Evolutionary conservation across 768 basidiomycete species (phyloP), one percentile per base, ranked within the genome.

Genomic region (Suillus spraguei): DNA sequence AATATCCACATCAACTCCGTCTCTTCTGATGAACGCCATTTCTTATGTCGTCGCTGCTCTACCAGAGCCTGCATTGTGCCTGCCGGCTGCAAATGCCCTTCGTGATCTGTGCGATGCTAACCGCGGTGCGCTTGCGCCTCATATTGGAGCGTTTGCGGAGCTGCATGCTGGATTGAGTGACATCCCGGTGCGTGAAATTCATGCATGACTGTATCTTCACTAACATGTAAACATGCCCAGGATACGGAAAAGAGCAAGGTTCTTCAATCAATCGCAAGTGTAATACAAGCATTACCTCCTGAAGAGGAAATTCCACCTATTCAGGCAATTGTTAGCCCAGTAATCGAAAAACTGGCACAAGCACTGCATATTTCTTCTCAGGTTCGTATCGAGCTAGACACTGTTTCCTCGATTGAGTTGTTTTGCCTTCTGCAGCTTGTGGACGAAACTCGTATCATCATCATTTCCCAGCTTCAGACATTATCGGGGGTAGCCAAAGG

Each of bases 31-130:
- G 77, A 84, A 81, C 44, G 86, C 84, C 0, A 81, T 94, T 33
- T 81, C 80, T 11, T 92, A 89, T 70, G 87, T 94, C 35, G 87
- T 89, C 0, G 78, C 87, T 17, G 90, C 90, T 4, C 77, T 96
- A 32, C 78, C 85, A 0, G 92, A 92, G 64, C 83, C 83, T 7
- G 74, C 76, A 36, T 80, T 89, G 36, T 91, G 84, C 70, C 82
- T 87, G 0, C 82, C 87, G 9, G 94, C 94, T 1, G 94, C 95
- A 0, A 88, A 89, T 56, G 87, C 94, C 0, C 81, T 98, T 33
- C 87, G 92, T 46, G 90, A 94, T 61, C 75, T 97, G 4, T 97
- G 96, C 69, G 95, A 97, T 74, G 87, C 92, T 44, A 97, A 97
- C 72, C 81, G 96, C 60, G 81, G 81, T n/a, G 91, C 88, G 11